A percentile compares a stretch with the other conserved stretches of the same genome.
These are phyloP conservation scores for Naganishia albida DNA, from an alignment of 1,284 basidiomycete genomes.

Conservation along the genomic window DNA sequence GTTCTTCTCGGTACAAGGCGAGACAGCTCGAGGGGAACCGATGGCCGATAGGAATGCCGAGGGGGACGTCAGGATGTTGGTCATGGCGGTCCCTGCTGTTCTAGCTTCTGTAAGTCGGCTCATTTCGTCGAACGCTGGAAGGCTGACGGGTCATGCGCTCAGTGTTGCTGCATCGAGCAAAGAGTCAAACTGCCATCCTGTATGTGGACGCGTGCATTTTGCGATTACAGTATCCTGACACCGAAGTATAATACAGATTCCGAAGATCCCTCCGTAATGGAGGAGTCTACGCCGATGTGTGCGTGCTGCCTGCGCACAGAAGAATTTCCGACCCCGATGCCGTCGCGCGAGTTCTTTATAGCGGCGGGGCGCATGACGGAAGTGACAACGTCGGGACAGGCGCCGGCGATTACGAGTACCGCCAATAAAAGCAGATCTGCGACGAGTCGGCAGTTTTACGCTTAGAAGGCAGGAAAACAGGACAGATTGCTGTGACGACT, in stretches of 20 bases:
- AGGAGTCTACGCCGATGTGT: constrained; percentile 1
- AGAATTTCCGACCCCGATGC: neutral
- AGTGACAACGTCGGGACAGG: neutral
- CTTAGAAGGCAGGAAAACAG: neutral
- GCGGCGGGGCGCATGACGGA: neutral
- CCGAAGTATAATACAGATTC: neutral
- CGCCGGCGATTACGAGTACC: neutral
- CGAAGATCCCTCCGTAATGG: neutral
- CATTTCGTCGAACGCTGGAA: neutral
- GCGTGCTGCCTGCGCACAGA: constrained; percentile 20
- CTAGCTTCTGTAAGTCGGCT: constrained; percentile 14
- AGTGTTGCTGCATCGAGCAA: constrained; percentile 25
- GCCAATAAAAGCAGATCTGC: neutral
- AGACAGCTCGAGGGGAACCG: neutral
- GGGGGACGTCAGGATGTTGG: constrained; percentile 24
- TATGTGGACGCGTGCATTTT: neutral
- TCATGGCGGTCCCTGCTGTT: constrained; percentile 6
- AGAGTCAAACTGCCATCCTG: constrained; percentile 25
- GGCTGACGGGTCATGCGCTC: neutral
- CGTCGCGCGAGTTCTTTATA: constrained; percentile 1
- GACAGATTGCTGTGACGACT: no score
- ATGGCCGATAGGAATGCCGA: constrained; percentile 1
- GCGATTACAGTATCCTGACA: neutral
- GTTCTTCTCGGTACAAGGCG: constrained; percentile 14
- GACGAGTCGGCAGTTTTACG: neutral